Evolutionary conservation across 345 rosid species (phyloP), one percentile per base, ranked within the genome.

Genomic region (Linum tenue): DNA sequence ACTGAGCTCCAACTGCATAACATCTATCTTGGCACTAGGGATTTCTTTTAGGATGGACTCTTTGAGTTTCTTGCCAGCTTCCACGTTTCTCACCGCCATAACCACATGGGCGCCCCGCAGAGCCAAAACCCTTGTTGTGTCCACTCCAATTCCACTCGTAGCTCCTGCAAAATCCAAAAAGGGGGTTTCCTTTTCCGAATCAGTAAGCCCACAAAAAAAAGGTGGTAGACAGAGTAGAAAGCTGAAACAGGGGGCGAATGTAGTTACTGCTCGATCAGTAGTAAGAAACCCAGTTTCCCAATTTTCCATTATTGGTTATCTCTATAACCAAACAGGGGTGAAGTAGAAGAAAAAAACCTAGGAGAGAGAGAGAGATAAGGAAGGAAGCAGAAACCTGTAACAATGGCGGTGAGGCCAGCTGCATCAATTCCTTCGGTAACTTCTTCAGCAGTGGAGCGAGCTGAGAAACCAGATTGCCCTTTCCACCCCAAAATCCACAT

Each of bases 401-500:
- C 71, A 37, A 80, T 66, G 67, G 86, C 81, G 56, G 84, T 80
- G 67, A 80, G 81, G 55, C 72, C 81, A 57, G 76, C 64, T 17
- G 76, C 84, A 68, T 83, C 81, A 55, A 83, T 56, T 64, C 76
- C 82, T n/a, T 59, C 67, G 10, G 86, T 80, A 53, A 80, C 78
- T 62, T 80, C 72, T 63, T 77, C 77, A 3, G 81, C 79, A 0
- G 81, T 77, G 36, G 79, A 77, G 31, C 63, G 7, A 1, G 77
- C 75, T 11, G 80, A 75, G 72, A 77, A 77, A 22, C 84, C 75
- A 66, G 78, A 75, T 59, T 76, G 66, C 5, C 77, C 78, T 71
- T 75, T 77, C 72, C 74, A 64, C 38, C 78, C 71, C 37, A 78
- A 70, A 35, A 71, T 31, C 82, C 73, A 55, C 67, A 59, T 64